Evolutionary conservation across 805 yeast species (phyloP).

Genomic region (Kodamaea restingae): DNA sequence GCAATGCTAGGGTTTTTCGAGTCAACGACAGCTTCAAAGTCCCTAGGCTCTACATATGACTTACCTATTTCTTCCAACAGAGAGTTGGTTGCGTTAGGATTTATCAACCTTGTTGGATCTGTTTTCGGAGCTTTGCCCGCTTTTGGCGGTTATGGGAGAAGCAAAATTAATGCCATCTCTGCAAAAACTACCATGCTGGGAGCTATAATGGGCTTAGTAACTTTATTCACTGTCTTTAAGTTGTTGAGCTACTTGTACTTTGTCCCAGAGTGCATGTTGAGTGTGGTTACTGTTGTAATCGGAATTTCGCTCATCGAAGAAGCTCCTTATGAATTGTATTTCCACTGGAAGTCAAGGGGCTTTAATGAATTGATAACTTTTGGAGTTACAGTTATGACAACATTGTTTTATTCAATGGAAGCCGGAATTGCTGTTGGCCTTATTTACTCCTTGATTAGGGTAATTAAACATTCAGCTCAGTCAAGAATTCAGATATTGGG

Average conservation of each 20-base stretch:
- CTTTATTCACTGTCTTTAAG: constrained; percentile 60
- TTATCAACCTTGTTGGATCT: constrained; percentile 62
- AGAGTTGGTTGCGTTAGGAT: constrained; percentile 86
- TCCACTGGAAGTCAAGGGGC: constrained; percentile 71
- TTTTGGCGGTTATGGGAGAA: constrained; percentile 94
- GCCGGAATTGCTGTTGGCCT: constrained; percentile 89
- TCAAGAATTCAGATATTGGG: constrained; percentile 85
- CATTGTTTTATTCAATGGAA: constrained; percentile 73
- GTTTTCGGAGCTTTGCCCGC: constrained; percentile 76
- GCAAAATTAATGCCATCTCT: constrained; percentile 79
- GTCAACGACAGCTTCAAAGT: constrained; percentile 87
- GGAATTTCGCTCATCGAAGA: constrained; percentile 68
- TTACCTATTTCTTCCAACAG: constrained; percentile 78
- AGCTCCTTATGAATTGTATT: constrained; percentile 71
- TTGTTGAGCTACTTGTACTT: constrained; percentile 62
- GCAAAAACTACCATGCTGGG: constrained; percentile 87
- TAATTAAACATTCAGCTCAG: constrained; percentile 72
- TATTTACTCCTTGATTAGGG: constrained; percentile 71
- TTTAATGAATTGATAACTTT: constrained; percentile 72
- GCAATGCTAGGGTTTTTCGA: constrained; percentile 91
- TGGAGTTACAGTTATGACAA: constrained; percentile 56
- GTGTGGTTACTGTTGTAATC: constrained; percentile 75
- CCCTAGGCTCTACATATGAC: constrained; percentile 72
- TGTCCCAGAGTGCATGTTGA: constrained; percentile 74
- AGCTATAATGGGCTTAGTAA: constrained; percentile 70